These are phyloP conservation scores for Dendrobium officinale DNA, from an alignment of 106 monocot species.

Conservation along the genomic window DNA sequence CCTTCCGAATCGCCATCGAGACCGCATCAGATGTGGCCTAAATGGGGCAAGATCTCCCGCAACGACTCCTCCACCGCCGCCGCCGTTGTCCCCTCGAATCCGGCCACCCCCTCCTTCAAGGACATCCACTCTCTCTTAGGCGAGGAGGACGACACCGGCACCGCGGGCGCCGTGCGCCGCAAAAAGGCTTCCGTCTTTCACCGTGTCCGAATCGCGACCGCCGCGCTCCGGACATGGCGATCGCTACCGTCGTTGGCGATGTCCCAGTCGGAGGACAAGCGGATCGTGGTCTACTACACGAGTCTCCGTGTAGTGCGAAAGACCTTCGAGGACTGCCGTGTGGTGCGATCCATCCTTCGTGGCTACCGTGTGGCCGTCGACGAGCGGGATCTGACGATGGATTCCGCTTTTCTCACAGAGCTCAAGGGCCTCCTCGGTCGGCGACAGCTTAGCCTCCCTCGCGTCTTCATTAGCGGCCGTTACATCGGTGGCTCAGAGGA, in stretches of 20 bases:
- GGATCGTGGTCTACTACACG: slow-evolving; percentile 59
- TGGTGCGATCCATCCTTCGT: slow-evolving; percentile 47
- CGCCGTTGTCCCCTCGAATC: neutral
- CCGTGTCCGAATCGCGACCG: slow-evolving; percentile 7
- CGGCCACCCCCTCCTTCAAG: slow-evolving; percentile 4
- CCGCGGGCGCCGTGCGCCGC: neutral
- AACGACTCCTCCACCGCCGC: neutral
- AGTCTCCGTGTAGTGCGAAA: slow-evolving; percentile 54
- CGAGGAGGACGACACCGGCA: neutral
- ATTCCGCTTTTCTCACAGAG: slow-evolving; percentile 45
- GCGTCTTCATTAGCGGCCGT: slow-evolving; percentile 58
- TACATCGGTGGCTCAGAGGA: slow-evolving; percentile 78
- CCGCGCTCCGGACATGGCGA: slow-evolving; percentile 9
- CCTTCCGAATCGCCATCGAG: neutral
- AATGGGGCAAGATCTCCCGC: slow-evolving; percentile 1
- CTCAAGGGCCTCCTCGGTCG: slow-evolving; percentile 27
- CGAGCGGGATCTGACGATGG: slow-evolving; percentile 62
- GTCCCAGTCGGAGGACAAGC: slow-evolving; percentile 9
- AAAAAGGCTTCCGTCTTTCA: neutral
- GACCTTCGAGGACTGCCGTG: slow-evolving; percentile 56
- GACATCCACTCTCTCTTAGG: neutral
- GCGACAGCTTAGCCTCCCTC: slow-evolving; percentile 32
- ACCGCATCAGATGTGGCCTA: slow-evolving; percentile 1
- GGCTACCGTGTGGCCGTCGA: slow-evolving; percentile 47
- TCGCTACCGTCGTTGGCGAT: slow-evolving; percentile 2